Percentiles rank a stretch among this genome's conserved stretches.
Evolutionary conservation across 1,284 basidiomycete species (phyloP).

Genomic region (Trichosporon faecale): DNA sequence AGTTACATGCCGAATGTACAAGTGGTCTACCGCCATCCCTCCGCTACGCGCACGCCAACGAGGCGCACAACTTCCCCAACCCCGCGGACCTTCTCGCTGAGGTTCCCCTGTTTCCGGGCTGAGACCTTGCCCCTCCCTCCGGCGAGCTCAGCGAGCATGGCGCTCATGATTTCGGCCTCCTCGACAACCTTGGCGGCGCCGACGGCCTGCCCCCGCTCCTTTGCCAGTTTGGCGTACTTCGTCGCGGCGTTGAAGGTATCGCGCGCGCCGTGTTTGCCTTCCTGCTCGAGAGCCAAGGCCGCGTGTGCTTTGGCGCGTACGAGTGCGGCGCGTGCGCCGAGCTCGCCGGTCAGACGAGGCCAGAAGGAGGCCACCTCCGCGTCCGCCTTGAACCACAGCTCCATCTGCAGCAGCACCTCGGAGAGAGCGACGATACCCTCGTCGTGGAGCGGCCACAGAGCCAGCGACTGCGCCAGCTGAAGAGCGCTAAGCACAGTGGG

Average conservation of each 20-base stretch:
- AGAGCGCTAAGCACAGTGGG: constrained; percentile 36
- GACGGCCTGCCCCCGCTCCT: neutral
- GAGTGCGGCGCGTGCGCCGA: constrained; percentile 29
- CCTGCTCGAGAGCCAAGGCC: constrained; percentile 10
- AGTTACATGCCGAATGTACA: neutral
- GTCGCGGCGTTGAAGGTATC: constrained; percentile 4
- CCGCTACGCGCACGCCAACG: constrained; percentile 37
- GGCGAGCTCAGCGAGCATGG: constrained; percentile 13
- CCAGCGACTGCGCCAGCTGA: constrained; percentile 35
- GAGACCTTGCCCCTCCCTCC: neutral
- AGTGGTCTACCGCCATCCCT: constrained; percentile 31
- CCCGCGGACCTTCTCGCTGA: constrained; percentile 24
- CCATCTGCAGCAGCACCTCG: constrained; percentile 40
- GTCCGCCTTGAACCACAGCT: constrained; percentile 35
- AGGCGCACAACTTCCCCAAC: constrained; percentile 38
- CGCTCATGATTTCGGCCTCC: constrained; percentile 2
- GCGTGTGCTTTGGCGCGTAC: constrained; percentile 38
- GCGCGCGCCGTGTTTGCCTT: neutral
- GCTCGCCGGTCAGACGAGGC: constrained; percentile 26
- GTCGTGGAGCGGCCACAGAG: constrained; percentile 40
- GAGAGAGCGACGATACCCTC: constrained; percentile 35
- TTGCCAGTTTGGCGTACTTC: neutral
- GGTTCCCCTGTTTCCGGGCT: neutral
- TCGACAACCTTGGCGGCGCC: neutral
- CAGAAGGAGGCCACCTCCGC: constrained; percentile 28